phyloP scores from a whole-genome alignment of 257 asterid genomes.

The Scutellaria baicalensis region DNA sequence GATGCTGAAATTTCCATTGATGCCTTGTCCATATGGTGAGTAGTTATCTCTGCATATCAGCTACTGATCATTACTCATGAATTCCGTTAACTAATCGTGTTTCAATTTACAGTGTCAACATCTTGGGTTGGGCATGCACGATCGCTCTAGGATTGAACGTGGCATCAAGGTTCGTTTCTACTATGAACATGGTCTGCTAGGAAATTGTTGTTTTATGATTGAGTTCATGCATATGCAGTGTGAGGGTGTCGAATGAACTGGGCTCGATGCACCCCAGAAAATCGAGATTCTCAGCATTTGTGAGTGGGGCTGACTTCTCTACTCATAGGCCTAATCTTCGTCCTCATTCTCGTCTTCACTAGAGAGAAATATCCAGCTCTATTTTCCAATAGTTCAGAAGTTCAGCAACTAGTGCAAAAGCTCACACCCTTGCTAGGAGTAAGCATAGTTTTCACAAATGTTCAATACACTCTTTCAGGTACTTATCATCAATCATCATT shows the following conservation, averaged over 20 bases:
- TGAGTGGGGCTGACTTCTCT: conserved; percentile 31
- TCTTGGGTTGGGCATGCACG: conserved; percentile 36
- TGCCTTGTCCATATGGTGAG: conserved; percentile 54
- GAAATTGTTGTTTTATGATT: too few species aligned
- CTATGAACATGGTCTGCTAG: too few species aligned
- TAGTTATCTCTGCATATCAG: background rate
- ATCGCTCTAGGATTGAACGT: conserved; percentile 39
- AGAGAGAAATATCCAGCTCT: conserved; percentile 32
- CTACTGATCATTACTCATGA: too few species aligned
- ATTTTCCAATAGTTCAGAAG: conserved; percentile 27
- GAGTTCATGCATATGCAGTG: conserved; percentile 19
- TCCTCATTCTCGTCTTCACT: conserved; percentile 14
- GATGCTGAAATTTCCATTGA: conserved; percentile 49
- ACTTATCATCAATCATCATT: too few species aligned
- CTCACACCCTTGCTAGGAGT: conserved; percentile 47
- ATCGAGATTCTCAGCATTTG: conserved; percentile 34
- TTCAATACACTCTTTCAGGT: conserved; percentile 49
- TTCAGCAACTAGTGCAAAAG: conserved; percentile 28
- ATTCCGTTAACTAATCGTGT: too few species aligned
- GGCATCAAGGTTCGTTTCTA: conserved; percentile 33
- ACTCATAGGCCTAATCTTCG: conserved; percentile 23
- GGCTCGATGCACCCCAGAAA: conserved; percentile 35
- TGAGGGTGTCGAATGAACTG: conserved; percentile 49
- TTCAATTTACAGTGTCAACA: conserved; percentile 24
- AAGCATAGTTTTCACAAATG: conserved; percentile 28